phyloP scores from a whole-genome alignment of 345 rosid species.

The Salix koriyanagi region DNA sequence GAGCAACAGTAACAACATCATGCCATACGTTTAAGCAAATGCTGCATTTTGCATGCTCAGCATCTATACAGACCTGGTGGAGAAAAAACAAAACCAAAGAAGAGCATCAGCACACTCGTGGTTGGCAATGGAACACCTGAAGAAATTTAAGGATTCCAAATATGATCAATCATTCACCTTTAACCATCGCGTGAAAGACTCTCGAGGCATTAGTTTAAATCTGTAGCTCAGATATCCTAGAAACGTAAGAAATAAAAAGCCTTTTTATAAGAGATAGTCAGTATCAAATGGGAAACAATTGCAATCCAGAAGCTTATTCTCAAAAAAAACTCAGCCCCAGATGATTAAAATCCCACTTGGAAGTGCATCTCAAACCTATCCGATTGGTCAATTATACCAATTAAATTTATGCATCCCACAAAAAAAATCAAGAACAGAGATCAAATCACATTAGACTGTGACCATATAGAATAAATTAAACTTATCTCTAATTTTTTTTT shows the following conservation, averaged over 20 bases:
- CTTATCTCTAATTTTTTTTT: too few species aligned
- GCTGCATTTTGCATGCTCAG: slow-evolving; percentile 81
- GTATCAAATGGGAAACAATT: neutral
- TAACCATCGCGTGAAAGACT: slow-evolving; percentile 38
- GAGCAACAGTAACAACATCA: slow-evolving; percentile 86
- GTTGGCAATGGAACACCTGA: neutral
- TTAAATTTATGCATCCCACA: neutral
- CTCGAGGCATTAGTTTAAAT: slow-evolving; percentile 59
- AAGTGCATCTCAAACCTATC: neutral
- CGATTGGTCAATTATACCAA: neutral
- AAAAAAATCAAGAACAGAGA: neutral
- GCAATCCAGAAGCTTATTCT: neutral
- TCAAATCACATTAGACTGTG: neutral
- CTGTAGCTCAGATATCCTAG: slow-evolving; percentile 63
- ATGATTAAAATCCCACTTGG: neutral
- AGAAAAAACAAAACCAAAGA: neutral
- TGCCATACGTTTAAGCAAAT: slow-evolving; percentile 93
- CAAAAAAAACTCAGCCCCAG: too few species aligned
- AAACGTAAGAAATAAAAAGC: neutral
- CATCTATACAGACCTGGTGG: slow-evolving; percentile 60
- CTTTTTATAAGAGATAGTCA: neutral
- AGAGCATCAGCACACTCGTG: slow-evolving; percentile 7
- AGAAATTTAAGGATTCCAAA: neutral
- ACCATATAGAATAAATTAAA: too few species aligned
- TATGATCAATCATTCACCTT: slow-evolving; percentile 39